Evolutionary conservation across 352 stramenopile species (phyloP).

Genomic region (Globisporangium cederbergense): DNA sequence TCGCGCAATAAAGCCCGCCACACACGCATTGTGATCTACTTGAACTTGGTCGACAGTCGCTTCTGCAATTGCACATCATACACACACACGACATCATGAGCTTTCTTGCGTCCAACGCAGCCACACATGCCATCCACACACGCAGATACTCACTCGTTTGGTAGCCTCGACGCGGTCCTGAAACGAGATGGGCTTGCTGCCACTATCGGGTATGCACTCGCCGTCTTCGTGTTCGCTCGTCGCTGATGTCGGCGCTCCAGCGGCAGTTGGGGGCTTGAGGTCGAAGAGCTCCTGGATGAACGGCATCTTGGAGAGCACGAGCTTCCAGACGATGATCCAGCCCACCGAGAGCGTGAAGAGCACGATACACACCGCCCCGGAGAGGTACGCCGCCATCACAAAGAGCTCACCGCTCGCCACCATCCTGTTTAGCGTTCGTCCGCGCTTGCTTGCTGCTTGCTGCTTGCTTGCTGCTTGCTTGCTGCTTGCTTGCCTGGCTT

Average conservation of each 20-base stretch:
- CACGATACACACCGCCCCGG: conserved; percentile 73
- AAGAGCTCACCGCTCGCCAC: conserved; percentile 36
- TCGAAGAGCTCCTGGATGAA: conserved; percentile 84
- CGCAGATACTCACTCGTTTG: conserved; percentile 38
- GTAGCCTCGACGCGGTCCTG: conserved; percentile 67
- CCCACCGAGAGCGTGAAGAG: conserved; percentile 72
- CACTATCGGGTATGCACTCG: conserved; percentile 6
- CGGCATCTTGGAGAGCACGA: conserved; percentile 77
- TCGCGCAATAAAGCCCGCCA: background rate
- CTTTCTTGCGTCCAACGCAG: background rate
- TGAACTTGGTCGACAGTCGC: conserved; percentile 30
- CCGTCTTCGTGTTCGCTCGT: conserved; percentile 9
- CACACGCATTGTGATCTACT: conserved; percentile 11
- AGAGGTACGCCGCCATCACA: conserved; percentile 66
- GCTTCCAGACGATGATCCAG: conserved; percentile 86
- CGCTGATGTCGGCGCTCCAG: conserved; percentile 1
- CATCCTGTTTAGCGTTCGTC: background rate
- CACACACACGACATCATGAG: conserved; percentile 6
- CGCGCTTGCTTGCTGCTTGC: background rate
- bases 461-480: too few species aligned
- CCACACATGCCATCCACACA: background rate
- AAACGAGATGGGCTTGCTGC: conserved; percentile 48
- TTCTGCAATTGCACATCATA: conserved; percentile 34
- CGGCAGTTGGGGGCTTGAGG: conserved; percentile 59
- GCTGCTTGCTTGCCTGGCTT: background rate